These are phyloP conservation scores for Kluyveromyces nonfermentans DNA, from an alignment of 805 yeast genomes.

Conservation along the genomic window DNA sequence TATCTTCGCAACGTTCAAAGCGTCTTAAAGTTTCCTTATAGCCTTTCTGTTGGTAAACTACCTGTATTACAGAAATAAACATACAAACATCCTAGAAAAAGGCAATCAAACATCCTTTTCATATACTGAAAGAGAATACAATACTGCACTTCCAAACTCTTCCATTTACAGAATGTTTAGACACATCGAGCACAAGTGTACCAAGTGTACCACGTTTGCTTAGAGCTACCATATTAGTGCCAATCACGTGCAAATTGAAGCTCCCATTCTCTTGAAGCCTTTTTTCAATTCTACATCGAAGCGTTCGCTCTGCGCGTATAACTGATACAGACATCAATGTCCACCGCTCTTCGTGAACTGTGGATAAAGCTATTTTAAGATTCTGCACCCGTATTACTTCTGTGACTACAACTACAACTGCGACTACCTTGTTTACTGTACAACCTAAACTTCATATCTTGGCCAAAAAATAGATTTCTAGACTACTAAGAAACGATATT, in stretches of 20 bases:
- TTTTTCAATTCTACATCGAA: too few species aligned
- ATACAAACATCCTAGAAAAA: too few species aligned
- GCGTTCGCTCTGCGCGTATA: too few species aligned
- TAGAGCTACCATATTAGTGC: not conserved
- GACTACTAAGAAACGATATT: not conserved
- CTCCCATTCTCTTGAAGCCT: not conserved
- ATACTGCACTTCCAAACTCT: too few species aligned
- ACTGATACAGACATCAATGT: not conserved
- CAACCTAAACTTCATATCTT: not conserved
- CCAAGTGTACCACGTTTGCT: not conserved
- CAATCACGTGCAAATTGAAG: not conserved
- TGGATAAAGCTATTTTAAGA: not conserved
- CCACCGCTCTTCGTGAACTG: not conserved
- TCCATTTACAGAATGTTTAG: too few species aligned
- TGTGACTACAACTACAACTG: too few species aligned
- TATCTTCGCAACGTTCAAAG: not conserved
- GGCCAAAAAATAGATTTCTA: not conserved
- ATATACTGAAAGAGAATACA: too few species aligned
- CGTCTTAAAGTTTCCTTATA: not conserved
- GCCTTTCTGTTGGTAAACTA: not conserved
- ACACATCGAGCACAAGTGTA: not conserved
- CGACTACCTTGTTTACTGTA: not conserved
- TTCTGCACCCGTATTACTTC: not conserved
- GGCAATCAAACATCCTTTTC: too few species aligned
- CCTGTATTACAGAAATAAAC: too few species aligned